Evolutionary conservation across 2,329 filamentous ascomycete genomes (phyloP), one percentile per base, ranked within the genome.

Genomic region (Bipolaris gigantea): DNA sequence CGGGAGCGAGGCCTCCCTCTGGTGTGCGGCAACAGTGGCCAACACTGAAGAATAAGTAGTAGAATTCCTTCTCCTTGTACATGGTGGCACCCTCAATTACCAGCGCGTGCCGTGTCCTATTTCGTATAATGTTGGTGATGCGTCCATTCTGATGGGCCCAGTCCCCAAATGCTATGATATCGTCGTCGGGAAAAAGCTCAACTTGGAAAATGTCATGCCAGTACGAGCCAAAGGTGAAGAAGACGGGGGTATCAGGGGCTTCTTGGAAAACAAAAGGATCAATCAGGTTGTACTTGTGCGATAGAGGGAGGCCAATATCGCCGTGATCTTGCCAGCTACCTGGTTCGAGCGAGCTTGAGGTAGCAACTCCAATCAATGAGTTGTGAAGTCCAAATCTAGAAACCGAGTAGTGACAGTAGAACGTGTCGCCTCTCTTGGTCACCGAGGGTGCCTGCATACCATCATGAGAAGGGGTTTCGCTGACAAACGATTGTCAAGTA

Each of bases 131-230:
- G 6, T 63, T 64, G 2, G 21, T 53, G 27, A 66, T 56, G 1
- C 58, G 50, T 1, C 36, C 33, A 1, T 53, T 43, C 1, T 38
- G 41, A 15, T 50, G 52, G 5, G 55, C 51, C 41, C 48, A 55
- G 18, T 11, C n/a, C 5, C 53, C 53, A 44, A 57, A 59, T 2
- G 47, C 50, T 3, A 50, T 47, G 9, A 63, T 44, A 5, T 61
- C 23, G 3, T 50, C 40, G 19, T 56, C 19, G 0, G 53, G 43
- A 5, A 50, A 38, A 16, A 88, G 76, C 9, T 74, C 66, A 0
- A 83, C 82, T 64, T 87, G 85, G 72, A 83, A 86, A 55, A 89
- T 81, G 61, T 84, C 82, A 4, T 76, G 70, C 85, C 86, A 90
- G 76, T 85, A 89, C 21, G 82, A 85, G 18, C 87, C 87, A 57